A percentile compares a stretch with the other conserved stretches of the same genome.
These are phyloP conservation scores for Colletotrichum sp. DNA, from an alignment of 2,329 filamentous ascomycete species.

Conservation along the genomic window DNA sequence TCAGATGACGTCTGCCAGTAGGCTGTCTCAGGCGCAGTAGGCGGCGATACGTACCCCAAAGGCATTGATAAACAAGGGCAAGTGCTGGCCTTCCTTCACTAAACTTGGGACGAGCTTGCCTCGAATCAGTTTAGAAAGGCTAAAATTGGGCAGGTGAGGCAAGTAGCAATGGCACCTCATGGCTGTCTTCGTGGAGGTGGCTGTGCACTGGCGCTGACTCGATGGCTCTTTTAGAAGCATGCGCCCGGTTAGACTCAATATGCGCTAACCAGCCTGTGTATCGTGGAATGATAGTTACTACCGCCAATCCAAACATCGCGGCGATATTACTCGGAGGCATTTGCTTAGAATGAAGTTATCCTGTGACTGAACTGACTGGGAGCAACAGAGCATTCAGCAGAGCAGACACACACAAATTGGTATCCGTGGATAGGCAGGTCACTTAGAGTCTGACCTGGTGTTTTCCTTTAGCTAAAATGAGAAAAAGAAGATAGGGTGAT, in stretches of 20 bases:
- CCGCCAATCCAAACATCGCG: not conserved
- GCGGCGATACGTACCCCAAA: not conserved
- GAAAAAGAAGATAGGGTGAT: too few relatives aligned
- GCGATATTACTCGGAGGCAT: rapidly evolving
- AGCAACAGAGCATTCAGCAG: not conserved
- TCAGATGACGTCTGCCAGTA: not conserved
- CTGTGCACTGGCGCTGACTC: not conserved
- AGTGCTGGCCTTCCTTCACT: not conserved
- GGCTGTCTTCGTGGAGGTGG: not conserved
- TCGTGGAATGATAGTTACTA: rapidly evolving
- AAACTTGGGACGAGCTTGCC: not conserved
- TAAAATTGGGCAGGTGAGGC: not conserved
- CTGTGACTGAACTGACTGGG: not conserved
- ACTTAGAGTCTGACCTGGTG: rapidly evolving
- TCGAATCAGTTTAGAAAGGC: not conserved
- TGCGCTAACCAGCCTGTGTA: not conserved
- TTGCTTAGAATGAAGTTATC: not conserved
- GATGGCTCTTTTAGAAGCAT: not conserved
- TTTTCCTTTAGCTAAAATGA: not conserved
- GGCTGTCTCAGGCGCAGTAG: not conserved
- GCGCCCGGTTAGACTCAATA: not conserved
- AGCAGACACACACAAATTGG: not conserved
- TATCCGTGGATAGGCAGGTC: rapidly evolving
- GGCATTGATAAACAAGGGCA: not conserved
- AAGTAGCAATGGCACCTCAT: not conserved